A percentile compares a stretch with the other conserved stretches of the same genome.
phyloP scores from a whole-genome alignment of 78 protist genomes.

The Pigoraptor vietnamica region DNA sequence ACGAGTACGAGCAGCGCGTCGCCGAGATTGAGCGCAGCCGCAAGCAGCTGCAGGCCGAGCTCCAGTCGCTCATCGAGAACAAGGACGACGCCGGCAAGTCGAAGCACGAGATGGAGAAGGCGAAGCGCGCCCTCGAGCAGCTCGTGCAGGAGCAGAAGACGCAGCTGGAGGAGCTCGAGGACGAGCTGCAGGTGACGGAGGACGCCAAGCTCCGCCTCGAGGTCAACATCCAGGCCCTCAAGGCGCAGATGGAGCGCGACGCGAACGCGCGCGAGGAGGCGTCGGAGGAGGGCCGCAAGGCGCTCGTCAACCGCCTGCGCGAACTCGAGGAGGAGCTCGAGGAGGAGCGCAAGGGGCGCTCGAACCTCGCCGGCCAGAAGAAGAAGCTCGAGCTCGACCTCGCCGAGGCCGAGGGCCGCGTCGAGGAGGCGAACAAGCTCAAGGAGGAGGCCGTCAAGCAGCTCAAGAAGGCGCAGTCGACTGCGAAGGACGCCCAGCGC shows the following conservation, averaged over 20 bases:
- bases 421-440: constrained; percentile 24
- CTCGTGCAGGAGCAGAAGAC: constrained; percentile 20
- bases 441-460: constrained; percentile 11
- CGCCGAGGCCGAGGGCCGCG: not conserved
- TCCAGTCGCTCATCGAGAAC: not conserved
- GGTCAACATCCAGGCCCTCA: constrained; percentile 26
- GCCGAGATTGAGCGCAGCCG: not conserved
- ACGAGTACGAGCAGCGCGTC: not conserved
- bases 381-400: constrained; percentile 25
- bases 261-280: not conserved
- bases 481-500: constrained; percentile 2
- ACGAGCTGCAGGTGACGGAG: constrained; percentile 12
- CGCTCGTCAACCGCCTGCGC: constrained; percentile 13
- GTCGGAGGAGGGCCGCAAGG: constrained; percentile 13
- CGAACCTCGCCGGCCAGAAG: not conserved
- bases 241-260: constrained; percentile 21
- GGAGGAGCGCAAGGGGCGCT: constrained; percentile 18
- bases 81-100: not conserved
- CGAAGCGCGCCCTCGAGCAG: constrained; percentile 26
- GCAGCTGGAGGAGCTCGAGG: constrained; percentile 21
- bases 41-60: not conserved
- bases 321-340: constrained; percentile 39
- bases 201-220: constrained; percentile 36
- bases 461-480: constrained; percentile 16
- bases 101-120: constrained; percentile 11